phyloP scores from a whole-genome alignment of 106 monocot species.

The Alisma plantagoaquatica region DNA sequence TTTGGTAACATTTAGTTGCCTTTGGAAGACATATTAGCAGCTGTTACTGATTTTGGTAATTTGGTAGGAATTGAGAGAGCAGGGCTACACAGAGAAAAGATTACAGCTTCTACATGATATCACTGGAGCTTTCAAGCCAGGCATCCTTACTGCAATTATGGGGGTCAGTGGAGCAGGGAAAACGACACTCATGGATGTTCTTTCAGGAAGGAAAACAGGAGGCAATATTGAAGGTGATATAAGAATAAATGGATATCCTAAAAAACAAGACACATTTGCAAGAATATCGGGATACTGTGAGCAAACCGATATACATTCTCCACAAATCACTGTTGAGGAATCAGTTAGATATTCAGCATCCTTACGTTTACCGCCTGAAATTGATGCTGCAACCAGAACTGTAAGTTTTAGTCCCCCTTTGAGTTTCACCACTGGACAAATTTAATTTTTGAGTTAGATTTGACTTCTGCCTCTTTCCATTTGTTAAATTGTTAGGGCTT shows the following conservation, averaged over 20 bases:
- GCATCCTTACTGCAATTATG: slow-evolving; percentile 18
- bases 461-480: too few relatives aligned
- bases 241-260: slow-evolving; percentile 15
- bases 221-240: slow-evolving; percentile 16
- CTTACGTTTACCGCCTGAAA: slow-evolving; percentile 5
- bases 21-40: too few relatives aligned
- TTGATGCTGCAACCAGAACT: slow-evolving; percentile 3
- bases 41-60: not conserved
- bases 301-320: slow-evolving; percentile 17
- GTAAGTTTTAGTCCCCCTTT: too few relatives aligned
- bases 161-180: slow-evolving; percentile 23
- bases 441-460: too few relatives aligned
- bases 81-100: not conserved
- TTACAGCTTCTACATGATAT: slow-evolving; percentile 15
- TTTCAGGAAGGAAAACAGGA: slow-evolving; percentile 23
- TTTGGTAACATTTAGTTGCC: too few relatives aligned
- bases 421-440: too few relatives aligned
- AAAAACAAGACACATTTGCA: slow-evolving; percentile 16
- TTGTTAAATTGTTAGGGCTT: too few relatives aligned
- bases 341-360: slow-evolving; percentile 16
- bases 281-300: slow-evolving; percentile 21
- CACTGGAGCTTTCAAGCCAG: slow-evolving; percentile 19
- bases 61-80: slow-evolving; percentile 11
- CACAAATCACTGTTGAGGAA: slow-evolving; percentile 20
- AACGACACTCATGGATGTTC: slow-evolving; percentile 25